Evolutionary conservation across 257 asterid species (phyloP).

Genomic region (Nicotiana tomentosiformis): DNA sequence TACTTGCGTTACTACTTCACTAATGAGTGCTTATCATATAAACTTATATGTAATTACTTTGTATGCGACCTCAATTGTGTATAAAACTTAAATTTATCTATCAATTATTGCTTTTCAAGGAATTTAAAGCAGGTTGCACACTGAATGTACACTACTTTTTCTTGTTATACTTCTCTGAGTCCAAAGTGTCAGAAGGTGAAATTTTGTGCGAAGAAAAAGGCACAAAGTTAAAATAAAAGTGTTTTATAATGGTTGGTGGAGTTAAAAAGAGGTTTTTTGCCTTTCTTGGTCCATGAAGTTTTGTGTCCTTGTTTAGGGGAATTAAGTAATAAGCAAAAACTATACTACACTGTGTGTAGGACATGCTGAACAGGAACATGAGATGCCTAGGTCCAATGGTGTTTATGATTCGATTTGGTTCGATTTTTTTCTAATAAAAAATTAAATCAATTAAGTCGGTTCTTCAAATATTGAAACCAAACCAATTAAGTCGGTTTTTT

Average conservation of each 20-base stretch:
- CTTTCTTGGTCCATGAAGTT: neutral
- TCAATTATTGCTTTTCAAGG: neutral
- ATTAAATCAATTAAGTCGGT: too few species aligned
- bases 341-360: neutral
- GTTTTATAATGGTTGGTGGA: neutral
- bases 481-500: too few species aligned
- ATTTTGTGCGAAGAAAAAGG: neutral
- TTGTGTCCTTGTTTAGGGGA: neutral
- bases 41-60: too few species aligned
- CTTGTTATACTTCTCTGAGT: neutral
- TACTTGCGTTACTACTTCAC: too few species aligned
- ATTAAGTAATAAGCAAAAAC: neutral
- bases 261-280: neutral
- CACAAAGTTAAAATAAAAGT: neutral
- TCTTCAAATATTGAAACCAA: too few species aligned
- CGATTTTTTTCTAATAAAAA: too few species aligned
- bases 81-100: too few species aligned
- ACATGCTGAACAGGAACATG: neutral
- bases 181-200: neutral
- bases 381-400: too few species aligned
- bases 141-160: neutral
- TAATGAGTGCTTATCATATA: too few species aligned
- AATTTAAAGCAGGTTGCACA: neutral
- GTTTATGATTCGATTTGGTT: too few species aligned
- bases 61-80: too few species aligned